Evolutionary conservation across 163 green algal species (phyloP).

Genomic region (Smithsoniella earleae): DNA sequence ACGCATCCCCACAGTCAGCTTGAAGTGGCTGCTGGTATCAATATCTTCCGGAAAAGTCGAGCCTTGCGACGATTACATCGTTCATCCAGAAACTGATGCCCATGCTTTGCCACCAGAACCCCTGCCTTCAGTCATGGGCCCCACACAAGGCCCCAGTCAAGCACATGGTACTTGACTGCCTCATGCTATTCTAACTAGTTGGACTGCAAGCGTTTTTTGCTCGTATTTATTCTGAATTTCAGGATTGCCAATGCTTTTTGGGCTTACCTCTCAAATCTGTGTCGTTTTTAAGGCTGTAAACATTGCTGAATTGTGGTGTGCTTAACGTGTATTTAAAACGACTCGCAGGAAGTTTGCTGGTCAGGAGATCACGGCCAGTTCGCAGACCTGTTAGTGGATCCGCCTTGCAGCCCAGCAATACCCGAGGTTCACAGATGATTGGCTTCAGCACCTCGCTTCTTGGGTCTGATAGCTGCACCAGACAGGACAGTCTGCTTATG

Average conservation of each 20-base stretch:
- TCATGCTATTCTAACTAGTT: not conserved
- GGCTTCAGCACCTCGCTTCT: no score
- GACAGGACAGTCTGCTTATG: not conserved
- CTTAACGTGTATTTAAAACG: not conserved
- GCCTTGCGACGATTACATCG: not conserved
- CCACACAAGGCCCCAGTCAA: not conserved
- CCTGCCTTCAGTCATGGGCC: not conserved
- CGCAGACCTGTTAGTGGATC: not conserved
- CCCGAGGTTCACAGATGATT: not conserved
- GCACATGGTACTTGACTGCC: not conserved
- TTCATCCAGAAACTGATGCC: not conserved
- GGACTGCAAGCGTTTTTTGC: not conserved
- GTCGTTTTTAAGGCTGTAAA: not conserved
- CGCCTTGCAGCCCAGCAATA: not conserved
- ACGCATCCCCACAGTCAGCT: not conserved
- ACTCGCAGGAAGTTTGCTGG: not conserved
- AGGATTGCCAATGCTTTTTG: not conserved
- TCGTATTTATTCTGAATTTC: not conserved
- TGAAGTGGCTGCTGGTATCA: not conserved
- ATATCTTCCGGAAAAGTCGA: slow-evolving; percentile 14
- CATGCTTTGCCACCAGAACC: not conserved
- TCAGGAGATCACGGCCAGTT: not conserved
- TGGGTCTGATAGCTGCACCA: not conserved
- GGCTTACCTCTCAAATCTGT: not conserved
- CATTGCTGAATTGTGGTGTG: not conserved